These are phyloP conservation scores for Thelonectria rubi DNA, from an alignment of 2,329 filamentous ascomycete genomes.

Conservation along the genomic window DNA sequence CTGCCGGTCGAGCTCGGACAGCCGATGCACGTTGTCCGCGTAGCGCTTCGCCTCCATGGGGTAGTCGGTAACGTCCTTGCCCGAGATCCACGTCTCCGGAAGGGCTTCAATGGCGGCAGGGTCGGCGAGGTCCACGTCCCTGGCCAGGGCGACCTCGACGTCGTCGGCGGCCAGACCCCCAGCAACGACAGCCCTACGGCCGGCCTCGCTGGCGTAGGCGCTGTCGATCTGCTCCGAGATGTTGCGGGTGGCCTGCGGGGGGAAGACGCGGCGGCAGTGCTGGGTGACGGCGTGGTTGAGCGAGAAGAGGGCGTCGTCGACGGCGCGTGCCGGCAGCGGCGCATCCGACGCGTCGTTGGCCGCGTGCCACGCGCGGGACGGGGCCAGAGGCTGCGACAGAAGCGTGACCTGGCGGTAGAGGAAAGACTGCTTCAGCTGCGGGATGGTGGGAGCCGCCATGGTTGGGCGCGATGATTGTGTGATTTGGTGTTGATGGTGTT, in stretches of 20 bases:
- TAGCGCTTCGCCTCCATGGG: constrained; percentile 63
- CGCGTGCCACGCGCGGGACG: constrained; percentile 62
- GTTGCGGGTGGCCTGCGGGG: constrained; percentile 73
- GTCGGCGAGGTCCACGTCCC: constrained; percentile 56
- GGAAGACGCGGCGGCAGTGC: constrained; percentile 72
- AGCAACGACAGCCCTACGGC: constrained; percentile 48
- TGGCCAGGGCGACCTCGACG: constrained; percentile 49
- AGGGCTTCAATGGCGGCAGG: constrained; percentile 56
- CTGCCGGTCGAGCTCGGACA: constrained; percentile 59
- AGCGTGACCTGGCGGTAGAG: constrained; percentile 69
- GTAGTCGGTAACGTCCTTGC: constrained; percentile 48
- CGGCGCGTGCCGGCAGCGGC: constrained; percentile 56
- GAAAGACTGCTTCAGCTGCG: constrained; percentile 72
- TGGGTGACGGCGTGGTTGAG: constrained; percentile 71
- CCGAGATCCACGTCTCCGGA: constrained; percentile 57
- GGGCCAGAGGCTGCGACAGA: constrained; percentile 66
- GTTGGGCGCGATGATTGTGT: background rate
- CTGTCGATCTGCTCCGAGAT: constrained; percentile 77
- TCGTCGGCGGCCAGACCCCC: constrained; percentile 47
- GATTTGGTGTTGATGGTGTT: background rate
- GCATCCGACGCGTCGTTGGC: constrained; percentile 54
- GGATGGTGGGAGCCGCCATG: constrained; percentile 59
- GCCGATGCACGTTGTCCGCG: constrained; percentile 56
- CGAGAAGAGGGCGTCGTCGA: constrained; percentile 66
- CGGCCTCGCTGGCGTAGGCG: constrained; percentile 64